Conservation (phyloP, 2,329 filamentous ascomycete genomes). For the Diaporthe vaccinii region DNA sequence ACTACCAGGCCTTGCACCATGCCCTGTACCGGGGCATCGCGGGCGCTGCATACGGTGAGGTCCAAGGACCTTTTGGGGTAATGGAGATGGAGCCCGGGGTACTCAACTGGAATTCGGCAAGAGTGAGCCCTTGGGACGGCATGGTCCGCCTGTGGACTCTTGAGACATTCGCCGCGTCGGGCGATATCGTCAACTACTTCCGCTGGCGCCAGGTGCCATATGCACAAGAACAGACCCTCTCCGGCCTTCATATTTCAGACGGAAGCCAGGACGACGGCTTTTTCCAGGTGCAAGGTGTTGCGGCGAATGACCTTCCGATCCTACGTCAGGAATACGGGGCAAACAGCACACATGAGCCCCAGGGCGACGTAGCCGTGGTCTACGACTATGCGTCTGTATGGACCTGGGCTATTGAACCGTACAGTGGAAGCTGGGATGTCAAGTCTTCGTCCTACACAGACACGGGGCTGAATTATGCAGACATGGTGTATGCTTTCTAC, state of each 20-base stretch:
- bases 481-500: conserved; percentile 44
- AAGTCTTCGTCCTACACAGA: conserved; percentile 41
- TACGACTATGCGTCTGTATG: conserved; percentile 45
- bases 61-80: conserved; percentile 43
- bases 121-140: conserved; percentile 42
- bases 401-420: conserved; percentile 45
- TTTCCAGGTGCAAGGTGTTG: conserved; percentile 40
- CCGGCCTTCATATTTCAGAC: conserved; percentile 43
- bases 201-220: conserved; percentile 46
- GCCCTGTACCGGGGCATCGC: conserved; percentile 44
- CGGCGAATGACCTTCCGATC: conserved; percentile 41
- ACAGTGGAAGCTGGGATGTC: conserved; percentile 45
- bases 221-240: conserved; percentile 45
- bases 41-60: conserved; percentile 43
- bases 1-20: conserved; percentile 44
- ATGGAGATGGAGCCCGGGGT: conserved; percentile 47
- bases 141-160: conserved; percentile 46
- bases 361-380: conserved; percentile 43
- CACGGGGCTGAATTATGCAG: conserved; percentile 40
- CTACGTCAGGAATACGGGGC: conserved; percentile 27
- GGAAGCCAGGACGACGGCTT: conserved; percentile 43
- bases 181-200: conserved; percentile 44
- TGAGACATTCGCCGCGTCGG: conserved; percentile 43
- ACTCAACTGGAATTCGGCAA: conserved; percentile 45
- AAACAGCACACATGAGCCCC: conserved; percentile 35